Evolutionary conservation across 345 rosid species (phyloP), one percentile per base, ranked within the genome.

Genomic region (Excoecaria cochinchinensis): DNA sequence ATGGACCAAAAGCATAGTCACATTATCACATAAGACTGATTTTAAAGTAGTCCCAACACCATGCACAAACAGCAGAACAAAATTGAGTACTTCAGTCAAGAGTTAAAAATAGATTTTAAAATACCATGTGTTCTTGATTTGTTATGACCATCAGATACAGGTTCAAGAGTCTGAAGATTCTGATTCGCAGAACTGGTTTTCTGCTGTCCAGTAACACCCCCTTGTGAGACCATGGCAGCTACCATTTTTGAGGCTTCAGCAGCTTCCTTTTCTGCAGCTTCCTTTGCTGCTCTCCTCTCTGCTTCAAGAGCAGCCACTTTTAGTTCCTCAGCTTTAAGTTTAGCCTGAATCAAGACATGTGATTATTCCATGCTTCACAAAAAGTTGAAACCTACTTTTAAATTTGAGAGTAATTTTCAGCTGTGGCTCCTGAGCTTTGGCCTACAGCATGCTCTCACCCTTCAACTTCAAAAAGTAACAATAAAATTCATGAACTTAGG

Each of bases 261-360:
- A 73, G 79, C 86, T 80, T 90, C 88, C 79, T 71, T 91, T 63
- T 87, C 89, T 31, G 87, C 92, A 57, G 81, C 78, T 86, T 86
- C 92, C 84, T 88, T 78, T 73, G 89, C 89, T 62, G 88, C 90
- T 81, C 80, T 88, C 78, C 84, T 87, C 82, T 92, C 91, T 74
- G 82, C 88, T 90, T 90, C 97, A 79, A 85, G 74, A 73, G 90
- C 88, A 78, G 74, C 81, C 72, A 79, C 81, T 82, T 85, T 91
- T 72, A 87, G 92, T 85, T 92, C 95, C 80, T 95, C 99, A 74
- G 82, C 88, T 90, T 85, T 90, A 65, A 76, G 76, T 84, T 86
- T 92, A 76, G 90, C 92, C 84, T 76, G 86, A 84, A 82, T 80
- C 84, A 75, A 78, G 6, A 60, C 50, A 53, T 4, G 11, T 59